A percentile compares a stretch with the other conserved stretches of the same genome.
phyloP scores from a whole-genome alignment of 2,329 filamentous ascomycete species.

The Xylariales sp. region DNA sequence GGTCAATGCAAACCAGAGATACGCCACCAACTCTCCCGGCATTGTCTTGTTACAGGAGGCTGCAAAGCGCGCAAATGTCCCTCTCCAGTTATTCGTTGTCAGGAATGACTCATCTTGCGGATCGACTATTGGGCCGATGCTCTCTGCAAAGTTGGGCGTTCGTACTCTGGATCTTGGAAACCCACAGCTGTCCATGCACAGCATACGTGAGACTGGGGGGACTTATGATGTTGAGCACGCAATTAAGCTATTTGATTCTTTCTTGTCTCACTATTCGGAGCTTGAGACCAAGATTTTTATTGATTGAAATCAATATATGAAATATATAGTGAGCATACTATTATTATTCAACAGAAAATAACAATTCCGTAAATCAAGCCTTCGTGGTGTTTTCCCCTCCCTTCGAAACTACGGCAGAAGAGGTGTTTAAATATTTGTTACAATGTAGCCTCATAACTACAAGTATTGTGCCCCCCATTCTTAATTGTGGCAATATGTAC shows the following conservation, averaged over 20 bases:
- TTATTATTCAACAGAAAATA: too few relatives aligned
- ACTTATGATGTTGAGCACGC: conserved; percentile 83
- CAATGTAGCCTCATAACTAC: too few relatives aligned
- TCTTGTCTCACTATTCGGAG: conserved; percentile 79
- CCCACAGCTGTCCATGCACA: conserved; percentile 94
- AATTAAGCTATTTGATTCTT: conserved; percentile 80
- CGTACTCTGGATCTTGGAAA: conserved; percentile 91
- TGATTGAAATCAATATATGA: conserved; percentile 60
- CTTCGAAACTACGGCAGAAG: too few relatives aligned
- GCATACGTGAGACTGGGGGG: conserved; percentile 89
- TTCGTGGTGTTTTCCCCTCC: too few relatives aligned
- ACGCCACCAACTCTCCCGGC: conserved; percentile 93
- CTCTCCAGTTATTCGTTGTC: conserved; percentile 92
- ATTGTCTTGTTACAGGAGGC: conserved; percentile 90
- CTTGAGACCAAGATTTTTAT: conserved; percentile 80
- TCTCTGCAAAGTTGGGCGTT: conserved; percentile 79
- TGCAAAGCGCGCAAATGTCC: conserved; percentile 69
- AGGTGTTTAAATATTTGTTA: too few relatives aligned
- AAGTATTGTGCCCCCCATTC: too few relatives aligned
- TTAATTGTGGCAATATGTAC: too few relatives aligned
- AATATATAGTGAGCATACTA: too few relatives aligned
- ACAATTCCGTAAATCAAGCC: too few relatives aligned
- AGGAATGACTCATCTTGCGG: conserved; percentile 93
- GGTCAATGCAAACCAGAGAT: conserved; percentile 95
- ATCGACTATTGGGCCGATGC: conserved; percentile 96